phyloP scores from a whole-genome alignment of 208 protist species.

The Acanthamoeba healyi region DNA sequence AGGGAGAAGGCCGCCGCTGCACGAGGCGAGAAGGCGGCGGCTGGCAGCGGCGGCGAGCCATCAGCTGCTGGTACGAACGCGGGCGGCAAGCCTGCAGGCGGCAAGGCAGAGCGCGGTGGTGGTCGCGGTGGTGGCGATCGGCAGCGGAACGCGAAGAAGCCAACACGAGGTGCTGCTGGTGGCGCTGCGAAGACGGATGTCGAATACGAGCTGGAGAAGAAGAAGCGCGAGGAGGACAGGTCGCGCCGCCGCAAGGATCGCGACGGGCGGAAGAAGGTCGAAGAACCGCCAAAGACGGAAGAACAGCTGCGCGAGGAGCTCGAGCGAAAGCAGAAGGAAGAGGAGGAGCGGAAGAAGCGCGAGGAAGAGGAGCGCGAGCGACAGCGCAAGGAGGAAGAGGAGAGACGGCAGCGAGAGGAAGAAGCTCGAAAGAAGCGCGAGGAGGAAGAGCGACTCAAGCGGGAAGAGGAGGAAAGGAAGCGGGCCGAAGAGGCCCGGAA shows the following conservation, averaged over 20 bases:
- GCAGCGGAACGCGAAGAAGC: background rate
- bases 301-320: conserved; percentile 29
- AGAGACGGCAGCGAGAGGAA: conserved; percentile 6
- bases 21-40: too few relatives aligned
- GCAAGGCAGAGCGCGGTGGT: background rate
- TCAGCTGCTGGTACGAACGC: too few relatives aligned
- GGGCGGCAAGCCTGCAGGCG: background rate
- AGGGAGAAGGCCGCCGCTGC: background rate
- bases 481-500: conserved; percentile 60
- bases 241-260: conserved; percentile 1
- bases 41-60: too few relatives aligned
- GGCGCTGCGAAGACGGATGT: conserved; percentile 12
- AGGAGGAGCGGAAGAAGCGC: conserved; percentile 35
- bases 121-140: background rate
- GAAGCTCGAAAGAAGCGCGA: conserved; percentile 55
- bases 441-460: conserved; percentile 51
- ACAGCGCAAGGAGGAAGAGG: background rate
- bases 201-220: conserved; percentile 52
- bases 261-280: background rate
- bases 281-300: conserved; percentile 58
- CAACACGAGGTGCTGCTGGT: background rate
- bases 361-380: conserved; percentile 6
- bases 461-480: conserved; percentile 18
- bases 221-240: conserved; percentile 2
- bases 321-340: background rate